phyloP scores from a whole-genome alignment of 331 rosid species.

The Rhamnella rubrinervis region DNA sequence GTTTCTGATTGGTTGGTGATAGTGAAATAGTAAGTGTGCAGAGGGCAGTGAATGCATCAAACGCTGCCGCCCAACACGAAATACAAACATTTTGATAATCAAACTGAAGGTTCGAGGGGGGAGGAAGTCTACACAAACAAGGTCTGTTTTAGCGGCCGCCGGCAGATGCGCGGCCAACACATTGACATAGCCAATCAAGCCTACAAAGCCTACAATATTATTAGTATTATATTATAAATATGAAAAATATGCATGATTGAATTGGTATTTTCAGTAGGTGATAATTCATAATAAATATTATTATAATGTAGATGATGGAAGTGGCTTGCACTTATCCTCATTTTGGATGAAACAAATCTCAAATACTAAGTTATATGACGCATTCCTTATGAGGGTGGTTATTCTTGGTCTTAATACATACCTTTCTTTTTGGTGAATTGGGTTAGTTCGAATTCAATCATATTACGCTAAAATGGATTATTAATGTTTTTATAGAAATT shows the following conservation, averaged over 20 bases:
- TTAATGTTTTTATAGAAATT: too few relatives aligned
- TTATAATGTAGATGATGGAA: too few relatives aligned
- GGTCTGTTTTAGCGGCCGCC: constrained; percentile 24
- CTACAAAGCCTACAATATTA: not conserved
- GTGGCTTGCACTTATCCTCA: constrained; percentile 30
- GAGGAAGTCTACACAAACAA: not conserved
- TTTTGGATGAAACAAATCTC: not conserved
- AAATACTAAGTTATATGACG: not conserved
- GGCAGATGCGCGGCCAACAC: not conserved
- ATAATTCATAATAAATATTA: too few relatives aligned
- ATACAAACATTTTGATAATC: not conserved
- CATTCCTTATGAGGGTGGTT: constrained; percentile 7
- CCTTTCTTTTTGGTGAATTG: not conserved
- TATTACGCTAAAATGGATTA: too few relatives aligned
- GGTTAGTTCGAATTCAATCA: too few relatives aligned
- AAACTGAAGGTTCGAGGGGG: not conserved
- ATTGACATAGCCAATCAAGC: too few relatives aligned
- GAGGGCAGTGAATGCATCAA: too few relatives aligned
- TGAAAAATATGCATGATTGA: too few relatives aligned
- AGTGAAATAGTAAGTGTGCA: not conserved
- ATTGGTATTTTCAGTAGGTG: too few relatives aligned
- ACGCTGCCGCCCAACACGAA: too few relatives aligned
- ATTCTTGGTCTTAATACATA: not conserved
- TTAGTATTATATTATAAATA: too few relatives aligned
- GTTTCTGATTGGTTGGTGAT: not conserved